phyloP scores from a whole-genome alignment of 2,329 filamentous ascomycete species.

The Calonectria hawksworthii region DNA sequence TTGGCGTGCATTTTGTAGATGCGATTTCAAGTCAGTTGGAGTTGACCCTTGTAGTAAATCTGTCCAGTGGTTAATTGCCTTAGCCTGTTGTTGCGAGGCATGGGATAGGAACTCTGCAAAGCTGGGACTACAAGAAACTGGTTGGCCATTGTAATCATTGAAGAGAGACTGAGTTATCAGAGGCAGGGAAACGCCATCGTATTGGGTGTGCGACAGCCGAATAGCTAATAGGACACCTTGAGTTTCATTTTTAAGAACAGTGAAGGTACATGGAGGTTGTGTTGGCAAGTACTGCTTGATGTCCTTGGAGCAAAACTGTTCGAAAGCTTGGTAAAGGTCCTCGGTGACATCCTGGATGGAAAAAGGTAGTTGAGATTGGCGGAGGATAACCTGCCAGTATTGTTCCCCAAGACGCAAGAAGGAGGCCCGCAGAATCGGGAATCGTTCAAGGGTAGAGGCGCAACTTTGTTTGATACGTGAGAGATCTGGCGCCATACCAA shows the following conservation, averaged over 20 bases:
- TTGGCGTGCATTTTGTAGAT: not conserved
- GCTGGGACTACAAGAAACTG: conserved; percentile 37
- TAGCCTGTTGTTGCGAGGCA: not conserved
- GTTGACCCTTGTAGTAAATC: conserved; percentile 55
- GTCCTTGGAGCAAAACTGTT: conserved; percentile 27
- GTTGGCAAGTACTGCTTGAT: not conserved
- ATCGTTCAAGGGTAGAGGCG: conserved; percentile 26
- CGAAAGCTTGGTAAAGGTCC: conserved; percentile 28
- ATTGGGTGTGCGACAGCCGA: conserved; percentile 61
- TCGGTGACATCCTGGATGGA: conserved; percentile 21
- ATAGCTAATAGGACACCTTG: conserved; percentile 36
- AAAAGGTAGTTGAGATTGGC: conserved; percentile 25
- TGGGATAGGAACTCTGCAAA: conserved; percentile 39
- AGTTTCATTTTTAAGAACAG: conserved; percentile 31
- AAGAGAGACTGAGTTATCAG: conserved; percentile 54
- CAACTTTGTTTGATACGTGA: conserved; percentile 12
- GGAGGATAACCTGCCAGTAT: conserved; percentile 40
- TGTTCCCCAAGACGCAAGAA: conserved; percentile 35
- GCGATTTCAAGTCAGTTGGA: conserved; percentile 35
- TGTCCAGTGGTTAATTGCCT: conserved; percentile 56
- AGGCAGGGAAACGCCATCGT: conserved; percentile 61
- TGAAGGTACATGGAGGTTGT: conserved; percentile 34
- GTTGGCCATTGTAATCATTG: conserved; percentile 49
- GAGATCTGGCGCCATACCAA: conserved; percentile 34
- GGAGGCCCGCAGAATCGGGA: conserved; percentile 39